Evolutionary conservation across 2,329 filamentous ascomycete genomes (phyloP), one percentile per base, ranked within the genome.

Genomic region (Fusarium concolor): DNA sequence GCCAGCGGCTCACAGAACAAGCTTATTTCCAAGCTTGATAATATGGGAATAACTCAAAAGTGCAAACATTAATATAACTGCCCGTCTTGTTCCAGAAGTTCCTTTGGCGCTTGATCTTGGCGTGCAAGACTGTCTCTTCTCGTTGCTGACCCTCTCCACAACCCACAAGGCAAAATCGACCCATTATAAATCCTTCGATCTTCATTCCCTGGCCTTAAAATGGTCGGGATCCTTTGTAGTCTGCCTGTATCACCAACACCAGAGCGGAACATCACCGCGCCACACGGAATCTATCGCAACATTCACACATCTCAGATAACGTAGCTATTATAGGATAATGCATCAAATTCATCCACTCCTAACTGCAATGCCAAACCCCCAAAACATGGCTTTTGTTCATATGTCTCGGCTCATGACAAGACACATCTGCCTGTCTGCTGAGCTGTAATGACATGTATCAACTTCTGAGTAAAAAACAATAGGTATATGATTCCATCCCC

Each of bases 401-500:
- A 39, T 46, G n/a, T 46, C 31, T 46, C 31, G 33, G 44, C 49
- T 51, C 56, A 37, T 28, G 44, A 17, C 26, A 18, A 47, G 56
- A 44, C 17, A 31, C 43, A 46, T 60, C 43, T 53, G 17, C 38
- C 50, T 43, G 43, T 18, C 50, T 46, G 31, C 38, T 10, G 24
- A 47, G 44, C 58, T 47, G 56, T 33, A 38, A 24, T 41, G 31
- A 54, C 49, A 70, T 44, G 51, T 47, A 58, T 47, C 52, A 54
- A 54, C 45, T 49, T 54, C 20, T 43, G 31, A 67, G 51, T 60
- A 69, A 64, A 70, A 26, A 66, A 58, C 59, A 73, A 70, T 65
- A 74, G 72, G 72, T 74, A 74, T 74, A 74, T 74, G 65, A 56
- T 59, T 56, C 24, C 46, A n/a, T 66, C 62, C 64, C 53, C 53